phyloP scores from a whole-genome alignment of 176 grass and related monocot species.

The Carex myosuroides region DNA sequence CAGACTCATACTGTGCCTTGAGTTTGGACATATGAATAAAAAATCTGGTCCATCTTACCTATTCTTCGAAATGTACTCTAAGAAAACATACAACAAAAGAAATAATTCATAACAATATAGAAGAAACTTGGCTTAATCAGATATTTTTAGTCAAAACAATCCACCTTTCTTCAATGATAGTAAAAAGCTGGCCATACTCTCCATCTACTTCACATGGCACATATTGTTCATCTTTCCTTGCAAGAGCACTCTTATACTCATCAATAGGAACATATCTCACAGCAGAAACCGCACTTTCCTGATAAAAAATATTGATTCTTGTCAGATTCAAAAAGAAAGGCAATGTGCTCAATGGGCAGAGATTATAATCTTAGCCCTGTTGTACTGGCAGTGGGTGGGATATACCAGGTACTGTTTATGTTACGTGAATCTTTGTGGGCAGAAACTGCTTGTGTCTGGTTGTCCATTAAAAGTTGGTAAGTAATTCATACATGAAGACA shows the following conservation, averaged over 20 bases:
- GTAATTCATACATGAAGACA: background rate
- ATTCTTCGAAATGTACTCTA: background rate
- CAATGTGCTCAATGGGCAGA: background rate
- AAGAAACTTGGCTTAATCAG: constrained; percentile 2
- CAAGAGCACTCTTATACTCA: constrained; percentile 76
- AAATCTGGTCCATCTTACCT: background rate
- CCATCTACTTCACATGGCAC: constrained; percentile 83
- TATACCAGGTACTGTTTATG: background rate
- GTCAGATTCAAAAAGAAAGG: background rate
- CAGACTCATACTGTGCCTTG: background rate
- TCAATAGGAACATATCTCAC: constrained; percentile 59
- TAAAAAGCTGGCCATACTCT: constrained; percentile 69
- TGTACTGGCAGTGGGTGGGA: background rate
- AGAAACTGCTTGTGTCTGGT: background rate
- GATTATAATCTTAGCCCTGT: background rate
- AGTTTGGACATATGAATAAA: background rate
- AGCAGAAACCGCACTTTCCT: constrained; percentile 88
- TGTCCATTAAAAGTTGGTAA: background rate
- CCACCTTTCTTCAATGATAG: constrained; percentile 80
- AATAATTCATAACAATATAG: background rate
- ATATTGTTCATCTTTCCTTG: constrained; percentile 48
- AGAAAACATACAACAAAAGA: background rate
- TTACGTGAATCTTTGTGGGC: background rate
- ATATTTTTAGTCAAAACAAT: background rate
- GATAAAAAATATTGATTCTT: constrained; percentile 8